These are phyloP conservation scores for Cyphellophora attinorum DNA, from an alignment of 2,329 filamentous ascomycete genomes.

Conservation along the genomic window DNA sequence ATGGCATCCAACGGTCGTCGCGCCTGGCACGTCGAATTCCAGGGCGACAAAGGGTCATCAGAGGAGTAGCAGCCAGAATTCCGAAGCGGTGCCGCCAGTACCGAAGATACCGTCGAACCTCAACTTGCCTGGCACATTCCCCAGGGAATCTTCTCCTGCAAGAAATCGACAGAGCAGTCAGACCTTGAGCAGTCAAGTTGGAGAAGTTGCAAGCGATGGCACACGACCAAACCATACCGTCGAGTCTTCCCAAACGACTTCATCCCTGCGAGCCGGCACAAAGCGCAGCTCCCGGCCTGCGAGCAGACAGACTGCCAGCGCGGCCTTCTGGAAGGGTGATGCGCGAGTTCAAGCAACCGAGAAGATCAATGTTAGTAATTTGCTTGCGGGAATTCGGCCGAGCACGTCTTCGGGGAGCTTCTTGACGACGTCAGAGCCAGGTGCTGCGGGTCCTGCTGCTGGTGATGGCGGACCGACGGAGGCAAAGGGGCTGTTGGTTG, in stretches of 20 bases:
- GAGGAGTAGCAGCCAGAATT: slow-evolving; percentile 1
- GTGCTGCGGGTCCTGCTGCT: too few relatives aligned
- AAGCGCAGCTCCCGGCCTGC: slow-evolving; percentile 10
- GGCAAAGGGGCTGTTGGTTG: too few relatives aligned
- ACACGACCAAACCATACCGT: background rate
- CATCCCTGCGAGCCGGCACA: slow-evolving; percentile 1
- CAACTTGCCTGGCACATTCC: slow-evolving; percentile 32
- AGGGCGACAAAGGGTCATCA: background rate
- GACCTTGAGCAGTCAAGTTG: slow-evolving; percentile 17
- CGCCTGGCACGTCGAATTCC: background rate
- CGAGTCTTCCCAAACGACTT: background rate
- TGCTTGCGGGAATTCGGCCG: slow-evolving; percentile 27
- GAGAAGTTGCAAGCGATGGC: slow-evolving; percentile 16
- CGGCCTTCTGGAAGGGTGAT: slow-evolving; percentile 10
- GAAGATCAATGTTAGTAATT: slow-evolving; percentile 25
- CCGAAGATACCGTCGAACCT: slow-evolving; percentile 34
- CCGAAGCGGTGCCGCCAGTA: slow-evolving; percentile 33
- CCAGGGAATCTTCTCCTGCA: slow-evolving; percentile 28
- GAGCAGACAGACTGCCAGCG: slow-evolving; percentile 11
- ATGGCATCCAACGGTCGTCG: background rate
- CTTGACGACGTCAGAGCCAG: too few relatives aligned
- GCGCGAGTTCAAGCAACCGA: background rate
- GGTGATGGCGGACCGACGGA: too few relatives aligned
- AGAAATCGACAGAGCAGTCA: slow-evolving; percentile 18
- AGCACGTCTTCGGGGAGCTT: slow-evolving; percentile 8